Conservation (phyloP, 1,284 basidiomycete species). For the Sporisorium scitamineum region DNA sequence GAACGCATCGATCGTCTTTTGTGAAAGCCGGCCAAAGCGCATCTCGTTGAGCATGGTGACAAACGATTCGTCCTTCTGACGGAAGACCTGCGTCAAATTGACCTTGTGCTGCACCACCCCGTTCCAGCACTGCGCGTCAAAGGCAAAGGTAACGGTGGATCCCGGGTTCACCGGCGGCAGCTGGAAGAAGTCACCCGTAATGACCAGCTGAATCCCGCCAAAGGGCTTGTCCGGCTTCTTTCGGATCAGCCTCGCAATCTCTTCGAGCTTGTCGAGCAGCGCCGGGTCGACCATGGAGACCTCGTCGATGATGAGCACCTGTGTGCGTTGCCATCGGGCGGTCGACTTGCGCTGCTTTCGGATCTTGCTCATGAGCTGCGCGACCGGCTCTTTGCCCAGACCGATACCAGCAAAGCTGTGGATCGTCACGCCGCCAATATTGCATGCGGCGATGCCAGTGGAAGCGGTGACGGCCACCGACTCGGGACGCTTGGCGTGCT, state of each 20-base stretch:
- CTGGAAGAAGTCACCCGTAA: slow-evolving; percentile 97
- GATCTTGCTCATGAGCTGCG: slow-evolving; percentile 77
- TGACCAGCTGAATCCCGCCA: slow-evolving; percentile 93
- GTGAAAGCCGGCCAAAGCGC: slow-evolving; percentile 48
- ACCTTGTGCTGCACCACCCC: slow-evolving; percentile 81
- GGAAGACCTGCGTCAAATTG: slow-evolving; percentile 89
- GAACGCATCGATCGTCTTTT: slow-evolving; percentile 57
- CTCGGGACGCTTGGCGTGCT: slow-evolving; percentile 72
- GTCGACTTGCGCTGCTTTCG: slow-evolving; percentile 78
- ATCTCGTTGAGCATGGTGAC: slow-evolving; percentile 65
- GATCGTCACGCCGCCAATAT: slow-evolving; percentile 91
- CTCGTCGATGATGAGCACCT: slow-evolving; percentile 94
- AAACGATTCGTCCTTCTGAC: slow-evolving; percentile 73
- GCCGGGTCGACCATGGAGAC: slow-evolving; percentile 94
- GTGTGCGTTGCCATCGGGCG: slow-evolving; percentile 78
- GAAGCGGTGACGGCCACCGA: slow-evolving; percentile 87
- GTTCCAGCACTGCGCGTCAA: slow-evolving; percentile 89
- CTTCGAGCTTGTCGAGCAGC: slow-evolving; percentile 87
- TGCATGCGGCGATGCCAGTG: slow-evolving; percentile 88
- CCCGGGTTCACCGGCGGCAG: slow-evolving; percentile 84
- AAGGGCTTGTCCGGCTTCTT: slow-evolving; percentile 76
- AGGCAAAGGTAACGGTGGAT: slow-evolving; percentile 71
- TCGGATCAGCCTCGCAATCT: slow-evolving; percentile 77
- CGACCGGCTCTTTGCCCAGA: slow-evolving; percentile 78
- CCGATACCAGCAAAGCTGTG: slow-evolving; percentile 93